phyloP scores from a whole-genome alignment of 441 rosid genomes.

The Iberis amara region DNA sequence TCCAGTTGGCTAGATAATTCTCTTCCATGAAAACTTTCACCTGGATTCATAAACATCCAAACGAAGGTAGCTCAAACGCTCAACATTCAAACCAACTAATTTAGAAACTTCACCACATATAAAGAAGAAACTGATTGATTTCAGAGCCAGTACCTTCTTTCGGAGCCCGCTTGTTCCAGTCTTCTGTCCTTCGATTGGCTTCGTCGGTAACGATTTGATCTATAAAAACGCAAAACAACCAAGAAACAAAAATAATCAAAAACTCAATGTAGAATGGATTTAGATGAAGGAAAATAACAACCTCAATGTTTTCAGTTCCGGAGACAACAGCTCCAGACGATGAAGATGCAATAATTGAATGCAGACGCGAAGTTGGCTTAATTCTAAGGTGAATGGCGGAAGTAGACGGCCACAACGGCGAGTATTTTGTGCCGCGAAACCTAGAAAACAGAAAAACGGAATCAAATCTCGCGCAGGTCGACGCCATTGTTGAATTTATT shows the following conservation, averaged over 20 bases:
- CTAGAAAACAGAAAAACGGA: slow-evolving; percentile 30
- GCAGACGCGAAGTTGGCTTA: slow-evolving; percentile 17
- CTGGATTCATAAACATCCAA: slow-evolving; percentile 30
- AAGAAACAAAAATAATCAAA: not conserved
- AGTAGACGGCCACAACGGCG: slow-evolving; percentile 16
- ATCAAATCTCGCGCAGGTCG: slow-evolving; percentile 34
- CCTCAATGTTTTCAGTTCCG: slow-evolving; percentile 81
- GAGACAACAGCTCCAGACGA: slow-evolving; percentile 48
- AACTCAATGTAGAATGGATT: not conserved
- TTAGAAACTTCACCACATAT: too few species aligned
- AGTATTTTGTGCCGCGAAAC: slow-evolving; percentile 16
- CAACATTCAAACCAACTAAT: too few species aligned
- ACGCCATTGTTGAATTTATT: slow-evolving; percentile 23
- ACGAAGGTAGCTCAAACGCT: too few species aligned
- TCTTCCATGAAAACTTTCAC: slow-evolving; percentile 84
- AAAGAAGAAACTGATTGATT: too few species aligned
- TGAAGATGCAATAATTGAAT: slow-evolving; percentile 39
- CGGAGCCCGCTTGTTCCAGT: slow-evolving; percentile 94
- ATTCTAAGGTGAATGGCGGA: slow-evolving; percentile 30
- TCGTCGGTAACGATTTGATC: slow-evolving; percentile 71
- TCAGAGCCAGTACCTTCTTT: slow-evolving; percentile 50
- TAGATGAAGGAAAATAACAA: slow-evolving; percentile 24
- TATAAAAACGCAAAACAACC: slow-evolving; percentile 5
- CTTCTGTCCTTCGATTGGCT: slow-evolving; percentile 88
- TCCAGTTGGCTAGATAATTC: slow-evolving; percentile 91